A percentile compares a stretch with the other conserved stretches of the same genome.
phyloP scores from a whole-genome alignment of 129 eudicot genomes.

The Heracleum sosnowskyi region DNA sequence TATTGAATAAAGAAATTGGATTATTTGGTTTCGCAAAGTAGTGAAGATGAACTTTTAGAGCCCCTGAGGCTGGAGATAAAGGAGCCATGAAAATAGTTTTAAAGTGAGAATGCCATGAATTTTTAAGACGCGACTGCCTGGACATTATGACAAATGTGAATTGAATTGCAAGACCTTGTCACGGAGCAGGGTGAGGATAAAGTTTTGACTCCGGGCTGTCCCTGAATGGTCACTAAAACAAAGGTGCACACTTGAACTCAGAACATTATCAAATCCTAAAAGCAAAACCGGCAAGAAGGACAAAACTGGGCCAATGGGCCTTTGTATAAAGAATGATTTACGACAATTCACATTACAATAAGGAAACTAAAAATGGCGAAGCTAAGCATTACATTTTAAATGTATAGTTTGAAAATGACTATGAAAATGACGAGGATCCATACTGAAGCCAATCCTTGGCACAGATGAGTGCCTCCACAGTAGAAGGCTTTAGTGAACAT shows the following conservation, averaged over 20 bases:
- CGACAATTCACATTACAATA: background rate
- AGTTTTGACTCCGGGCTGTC: background rate
- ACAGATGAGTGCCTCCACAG: conserved; percentile 65
- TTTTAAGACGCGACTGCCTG: background rate
- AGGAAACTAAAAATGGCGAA: background rate
- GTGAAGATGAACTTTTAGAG: background rate
- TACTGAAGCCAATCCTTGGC: conserved; percentile 80
- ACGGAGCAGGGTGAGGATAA: background rate
- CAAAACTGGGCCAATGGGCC: background rate
- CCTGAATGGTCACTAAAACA: background rate
- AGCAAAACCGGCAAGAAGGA: background rate
- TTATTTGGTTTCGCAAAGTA: conserved; percentile 7
- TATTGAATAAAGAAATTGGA: conserved; percentile 12
- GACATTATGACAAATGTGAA: background rate
- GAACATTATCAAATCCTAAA: background rate
- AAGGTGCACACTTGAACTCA: background rate
- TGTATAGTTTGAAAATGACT: background rate
- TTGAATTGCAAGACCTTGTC: background rate
- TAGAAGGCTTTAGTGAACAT: conserved; percentile 44
- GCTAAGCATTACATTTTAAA: background rate
- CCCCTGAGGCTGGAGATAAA: background rate
- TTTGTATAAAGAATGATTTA: background rate
- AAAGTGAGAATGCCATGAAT: background rate
- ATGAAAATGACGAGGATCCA: conserved; percentile 16
- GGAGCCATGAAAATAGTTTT: conserved; percentile 8